phyloP scores from a whole-genome alignment of 768 basidiomycete species.

The Mycena maculata region DNA sequence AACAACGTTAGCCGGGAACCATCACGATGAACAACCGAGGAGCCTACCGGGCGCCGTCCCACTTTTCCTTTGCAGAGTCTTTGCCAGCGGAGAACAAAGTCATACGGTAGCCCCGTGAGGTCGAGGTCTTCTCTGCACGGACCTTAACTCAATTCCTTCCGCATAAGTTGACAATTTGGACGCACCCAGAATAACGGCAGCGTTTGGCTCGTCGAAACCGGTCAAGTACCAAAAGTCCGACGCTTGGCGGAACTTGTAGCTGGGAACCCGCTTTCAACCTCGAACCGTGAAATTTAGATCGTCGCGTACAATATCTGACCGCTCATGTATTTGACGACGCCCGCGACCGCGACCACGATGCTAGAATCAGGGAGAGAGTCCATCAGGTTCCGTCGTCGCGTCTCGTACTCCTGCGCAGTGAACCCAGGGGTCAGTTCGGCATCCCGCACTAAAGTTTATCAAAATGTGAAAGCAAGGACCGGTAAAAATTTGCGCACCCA shows the following conservation, averaged over 20 bases:
- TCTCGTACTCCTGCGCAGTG: slow-evolving; percentile 79
- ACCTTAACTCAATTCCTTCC: neutral
- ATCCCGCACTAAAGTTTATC: slow-evolving; percentile 54
- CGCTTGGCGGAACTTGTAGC: slow-evolving; percentile 94
- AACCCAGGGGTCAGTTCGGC: slow-evolving; percentile 90
- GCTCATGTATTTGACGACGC: slow-evolving; percentile 88
- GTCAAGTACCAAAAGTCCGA: slow-evolving; percentile 97
- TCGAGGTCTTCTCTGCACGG: slow-evolving; percentile 74
- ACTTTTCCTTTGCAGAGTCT: slow-evolving; percentile 82
- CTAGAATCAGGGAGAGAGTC: slow-evolving; percentile 76
- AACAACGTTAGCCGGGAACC: slow-evolving; percentile 6
- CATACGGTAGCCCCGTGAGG: slow-evolving; percentile 85
- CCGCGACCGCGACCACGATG: slow-evolving; percentile 81
- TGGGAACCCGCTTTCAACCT: slow-evolving; percentile 44
- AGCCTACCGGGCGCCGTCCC: slow-evolving; percentile 85
- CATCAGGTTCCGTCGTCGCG: slow-evolving; percentile 76
- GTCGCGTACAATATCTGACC: slow-evolving; percentile 81
- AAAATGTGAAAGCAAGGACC: neutral
- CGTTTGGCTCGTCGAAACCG: slow-evolving; percentile 93
- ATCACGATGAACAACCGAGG: neutral
- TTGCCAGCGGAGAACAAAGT: slow-evolving; percentile 84
- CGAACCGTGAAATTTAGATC: too few relatives aligned
- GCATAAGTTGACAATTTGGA: neutral
- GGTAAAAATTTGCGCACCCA: slow-evolving; percentile 56
- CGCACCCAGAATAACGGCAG: slow-evolving; percentile 86